Conservation (phyloP, 257 asterid genomes). For the Nemophila menziesii region DNA sequence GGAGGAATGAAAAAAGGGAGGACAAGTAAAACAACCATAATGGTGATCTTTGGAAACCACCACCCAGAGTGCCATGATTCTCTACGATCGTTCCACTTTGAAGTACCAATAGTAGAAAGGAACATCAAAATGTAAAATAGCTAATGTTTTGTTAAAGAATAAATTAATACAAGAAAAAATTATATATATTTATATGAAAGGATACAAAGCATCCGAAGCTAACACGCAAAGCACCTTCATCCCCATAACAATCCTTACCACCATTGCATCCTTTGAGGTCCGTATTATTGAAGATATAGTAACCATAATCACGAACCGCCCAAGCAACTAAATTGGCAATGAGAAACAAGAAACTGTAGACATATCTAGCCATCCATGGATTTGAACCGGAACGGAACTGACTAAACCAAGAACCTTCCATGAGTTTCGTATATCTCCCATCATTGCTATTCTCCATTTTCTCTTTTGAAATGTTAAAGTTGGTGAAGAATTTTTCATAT, state of each 20-base stretch:
- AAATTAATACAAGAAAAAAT: too few species aligned
- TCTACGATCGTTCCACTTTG: conserved; percentile 27
- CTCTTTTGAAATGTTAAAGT: conserved; percentile 7
- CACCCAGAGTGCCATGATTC: conserved; percentile 44
- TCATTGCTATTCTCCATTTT: conserved; percentile 24
- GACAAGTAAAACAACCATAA: conserved; percentile 19
- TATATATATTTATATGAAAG: conserved; percentile 7
- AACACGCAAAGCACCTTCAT: conserved; percentile 41
- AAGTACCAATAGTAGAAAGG: conserved; percentile 41
- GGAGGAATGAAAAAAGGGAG: conserved; percentile 33
- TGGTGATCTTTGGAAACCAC: conserved; percentile 35
- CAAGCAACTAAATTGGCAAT: conserved; percentile 36
- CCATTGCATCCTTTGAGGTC: conserved; percentile 39
- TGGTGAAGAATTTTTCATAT: conserved; percentile 12
- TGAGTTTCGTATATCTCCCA: conserved; percentile 22
- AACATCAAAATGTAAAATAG: conserved; percentile 36
- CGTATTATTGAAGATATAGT: conserved; percentile 21
- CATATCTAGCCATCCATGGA: conserved; percentile 55
- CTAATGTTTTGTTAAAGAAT: conserved; percentile 15
- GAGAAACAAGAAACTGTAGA: conserved; percentile 33
- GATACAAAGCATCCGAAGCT: conserved; percentile 51
- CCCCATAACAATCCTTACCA: conserved; percentile 36
- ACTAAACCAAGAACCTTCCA: conserved; percentile 34
- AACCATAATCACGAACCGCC: conserved; percentile 49
- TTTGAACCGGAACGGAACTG: conserved; percentile 41